Conservation (phyloP, 345 rosid species). For the Aquilaria yunnanensis region DNA sequence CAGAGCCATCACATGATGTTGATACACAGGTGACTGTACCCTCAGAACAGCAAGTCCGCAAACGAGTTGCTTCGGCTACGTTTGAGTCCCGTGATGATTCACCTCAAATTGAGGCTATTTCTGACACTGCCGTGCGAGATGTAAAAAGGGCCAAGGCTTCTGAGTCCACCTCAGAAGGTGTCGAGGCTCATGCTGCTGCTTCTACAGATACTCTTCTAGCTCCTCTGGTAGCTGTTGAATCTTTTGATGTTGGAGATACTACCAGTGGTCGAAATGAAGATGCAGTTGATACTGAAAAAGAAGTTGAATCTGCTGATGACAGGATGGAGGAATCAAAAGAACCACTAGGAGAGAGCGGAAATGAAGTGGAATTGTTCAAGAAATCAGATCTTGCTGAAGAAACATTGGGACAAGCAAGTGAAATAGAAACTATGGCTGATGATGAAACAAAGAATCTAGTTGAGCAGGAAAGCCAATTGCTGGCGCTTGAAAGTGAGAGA, state of each 20-base stretch:
- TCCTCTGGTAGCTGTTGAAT: conserved; percentile 39
- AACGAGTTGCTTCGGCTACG: conserved; percentile 53
- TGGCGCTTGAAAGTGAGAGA: conserved; percentile 36
- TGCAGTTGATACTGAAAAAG: conserved; percentile 48
- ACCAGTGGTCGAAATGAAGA: conserved; percentile 33
- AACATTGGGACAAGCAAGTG: conserved; percentile 41
- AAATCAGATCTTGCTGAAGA: conserved; percentile 36
- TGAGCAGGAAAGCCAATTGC: conserved; percentile 46
- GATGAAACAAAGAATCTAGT: conserved; percentile 43
- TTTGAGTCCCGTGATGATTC: conserved; percentile 51
- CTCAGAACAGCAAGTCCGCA: conserved; percentile 40
- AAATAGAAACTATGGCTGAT: conserved; percentile 29
- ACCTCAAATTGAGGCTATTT: conserved; percentile 31
- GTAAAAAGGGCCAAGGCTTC: conserved; percentile 57
- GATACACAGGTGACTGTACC: conserved; percentile 38
- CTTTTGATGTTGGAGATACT: conserved; percentile 32
- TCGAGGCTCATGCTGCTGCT: conserved; percentile 31
- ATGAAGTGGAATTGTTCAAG: conserved; percentile 34
- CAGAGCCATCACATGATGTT: conserved; percentile 53
- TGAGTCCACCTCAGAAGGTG: conserved; percentile 35
- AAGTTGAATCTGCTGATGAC: conserved; percentile 41
- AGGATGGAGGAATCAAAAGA: conserved; percentile 44
- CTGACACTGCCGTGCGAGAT: conserved; percentile 38
- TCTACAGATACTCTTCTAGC: conserved; percentile 29
- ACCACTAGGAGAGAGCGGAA: conserved; percentile 25